These are phyloP conservation scores for Stenocarpella maydis DNA, from an alignment of 2,329 filamentous ascomycete species.

Conservation along the genomic window DNA sequence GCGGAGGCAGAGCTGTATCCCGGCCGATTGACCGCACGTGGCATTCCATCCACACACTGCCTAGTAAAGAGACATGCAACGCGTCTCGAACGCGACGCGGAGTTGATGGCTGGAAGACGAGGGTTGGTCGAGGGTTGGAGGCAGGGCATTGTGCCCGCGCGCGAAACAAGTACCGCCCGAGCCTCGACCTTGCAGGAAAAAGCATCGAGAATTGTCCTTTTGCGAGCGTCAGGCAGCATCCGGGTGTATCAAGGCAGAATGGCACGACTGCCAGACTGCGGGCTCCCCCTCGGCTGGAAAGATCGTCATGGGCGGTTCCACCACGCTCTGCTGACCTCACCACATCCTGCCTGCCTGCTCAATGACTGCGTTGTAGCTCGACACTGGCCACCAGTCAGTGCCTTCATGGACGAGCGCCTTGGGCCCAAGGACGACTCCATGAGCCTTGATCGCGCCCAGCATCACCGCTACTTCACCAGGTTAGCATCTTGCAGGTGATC, in stretches of 20 bases:
- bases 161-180: slow-evolving; percentile 6
- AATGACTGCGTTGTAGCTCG: not conserved
- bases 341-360: not conserved
- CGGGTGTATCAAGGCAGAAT: not conserved
- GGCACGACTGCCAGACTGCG: not conserved
- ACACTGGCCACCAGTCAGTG: not conserved
- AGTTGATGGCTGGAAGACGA: no score
- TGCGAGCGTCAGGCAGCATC: not conserved
- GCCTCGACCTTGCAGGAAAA: not conserved
- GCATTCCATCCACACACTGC: not conserved
- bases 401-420: no score
- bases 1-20: not conserved
- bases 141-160: not conserved
- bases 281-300: not conserved
- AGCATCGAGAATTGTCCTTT: not conserved
- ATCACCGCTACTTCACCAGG: not conserved
- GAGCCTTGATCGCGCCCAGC: not conserved
- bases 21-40: not conserved
- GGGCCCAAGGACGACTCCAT: not conserved
- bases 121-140: not conserved
- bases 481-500: not conserved
- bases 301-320: not conserved
- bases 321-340: not conserved
- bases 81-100: no score
- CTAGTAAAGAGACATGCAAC: not conserved